Base-by-base conservation (phyloP, 139 green algal genomes). In the Yamagishiella unicocca region DNA sequence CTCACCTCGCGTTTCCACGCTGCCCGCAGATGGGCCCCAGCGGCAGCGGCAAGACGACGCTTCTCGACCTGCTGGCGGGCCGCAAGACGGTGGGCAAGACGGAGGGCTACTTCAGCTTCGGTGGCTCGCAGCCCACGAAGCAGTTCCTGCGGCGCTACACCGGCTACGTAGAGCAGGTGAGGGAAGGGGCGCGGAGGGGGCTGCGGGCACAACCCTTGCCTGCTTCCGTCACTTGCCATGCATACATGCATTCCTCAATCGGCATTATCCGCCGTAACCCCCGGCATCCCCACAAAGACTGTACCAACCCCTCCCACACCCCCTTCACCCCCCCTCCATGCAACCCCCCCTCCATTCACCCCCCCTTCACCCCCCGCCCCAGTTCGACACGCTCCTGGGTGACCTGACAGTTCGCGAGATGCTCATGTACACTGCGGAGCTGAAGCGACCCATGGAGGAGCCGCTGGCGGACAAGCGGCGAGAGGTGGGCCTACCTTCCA, bases 41-140 rank as follows among this genome's bases (percentile, higher is more conserved):
- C 53, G 95, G 96, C 66, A 92, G 72, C 70, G 96, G 96, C 64
- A 98, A 98, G 88, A 97, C 95, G 54, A 97, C 95, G 22, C 82
- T 98, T 9, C 89, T 98, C 42, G 91, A 93, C 72, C 38, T 93
- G 70, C 62, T 94, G 66, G 87, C 88, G 25, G 90, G 94, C 25
- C 87, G 93, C 79, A 93, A 92, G 87, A 94, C 85, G 24, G 62
- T 79, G 10, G 91, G 91, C 68, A 89, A 58, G n/a, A 83, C 38
- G 22, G 50, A 85, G 35, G 95, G 95, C 29, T 58, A 92, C 31
- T 82, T 97, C 25, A 78, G 91, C 31, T 97, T 96, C 89, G 92
- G 88, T 27, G 92, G 92, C 55, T 61, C 92, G 35, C 50, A 67
- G 58, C 90, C 95, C 58, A 95, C 91, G 2, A 50, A 54, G 22